These are phyloP conservation scores for Nymphaea thermarum DNA, from an alignment of 164 flowering plant species.

Conservation along the genomic window DNA sequence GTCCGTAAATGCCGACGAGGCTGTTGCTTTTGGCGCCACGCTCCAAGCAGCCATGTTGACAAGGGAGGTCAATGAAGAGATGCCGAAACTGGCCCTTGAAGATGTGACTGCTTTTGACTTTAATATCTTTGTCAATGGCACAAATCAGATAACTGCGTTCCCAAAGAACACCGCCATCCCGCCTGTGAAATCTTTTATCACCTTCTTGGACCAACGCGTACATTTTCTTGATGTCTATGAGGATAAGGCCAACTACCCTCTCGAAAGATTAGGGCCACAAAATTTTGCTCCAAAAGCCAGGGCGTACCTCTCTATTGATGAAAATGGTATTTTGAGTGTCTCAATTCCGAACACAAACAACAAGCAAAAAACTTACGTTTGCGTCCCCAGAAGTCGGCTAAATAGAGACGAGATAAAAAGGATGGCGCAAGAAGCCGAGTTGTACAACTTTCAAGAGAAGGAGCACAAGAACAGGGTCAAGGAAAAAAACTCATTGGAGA, in stretches of 20 bases:
- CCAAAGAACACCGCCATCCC: slow-evolving; percentile 16
- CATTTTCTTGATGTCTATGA: too few relatives aligned
- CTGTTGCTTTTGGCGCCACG: not conserved
- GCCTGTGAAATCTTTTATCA: slow-evolving; percentile 12
- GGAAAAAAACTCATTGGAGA: slow-evolving; percentile 10
- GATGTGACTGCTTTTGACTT: slow-evolving; percentile 22
- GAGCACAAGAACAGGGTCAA: slow-evolving; percentile 19
- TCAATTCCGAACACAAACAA: slow-evolving; percentile 18
- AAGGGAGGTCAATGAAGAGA: slow-evolving; percentile 12
- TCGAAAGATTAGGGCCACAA: slow-evolving; percentile 16
- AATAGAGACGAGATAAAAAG: slow-evolving; percentile 18
- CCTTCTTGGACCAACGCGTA: too few relatives aligned
- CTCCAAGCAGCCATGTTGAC: slow-evolving; percentile 19
- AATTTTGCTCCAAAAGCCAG: slow-evolving; percentile 12
- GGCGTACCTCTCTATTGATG: slow-evolving; percentile 17
- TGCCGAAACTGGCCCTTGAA: slow-evolving; percentile 15
- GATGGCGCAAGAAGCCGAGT: slow-evolving; percentile 19
- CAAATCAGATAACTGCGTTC: slow-evolving; percentile 13
- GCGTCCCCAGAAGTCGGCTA: slow-evolving; percentile 17
- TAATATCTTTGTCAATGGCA: slow-evolving; percentile 22
- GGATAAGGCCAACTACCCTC: slow-evolving; percentile 10
- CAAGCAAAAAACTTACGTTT: slow-evolving; percentile 17
- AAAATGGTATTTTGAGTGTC: slow-evolving; percentile 19
- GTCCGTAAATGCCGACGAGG: not conserved
- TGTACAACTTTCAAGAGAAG: slow-evolving; percentile 16